These are phyloP conservation scores for Casaregolazyma suthepensis DNA, from an alignment of 1,139 yeast species.

Conservation along the genomic window DNA sequence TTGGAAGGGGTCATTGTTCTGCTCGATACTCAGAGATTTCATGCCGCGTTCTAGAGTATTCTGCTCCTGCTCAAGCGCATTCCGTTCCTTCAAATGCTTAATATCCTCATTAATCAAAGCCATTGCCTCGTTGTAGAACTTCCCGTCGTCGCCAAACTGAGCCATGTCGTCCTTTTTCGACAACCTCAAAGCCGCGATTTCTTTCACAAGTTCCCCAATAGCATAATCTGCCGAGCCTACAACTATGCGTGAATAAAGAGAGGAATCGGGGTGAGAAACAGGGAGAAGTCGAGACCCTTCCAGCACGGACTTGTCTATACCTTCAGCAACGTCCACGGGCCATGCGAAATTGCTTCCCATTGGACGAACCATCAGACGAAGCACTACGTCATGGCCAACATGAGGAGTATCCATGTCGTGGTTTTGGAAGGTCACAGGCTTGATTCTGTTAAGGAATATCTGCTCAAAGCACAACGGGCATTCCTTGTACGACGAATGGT, in stretches of 20 bases:
- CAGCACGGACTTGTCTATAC: constrained; percentile 16
- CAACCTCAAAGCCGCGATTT: constrained; percentile 43
- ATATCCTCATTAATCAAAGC: constrained; percentile 40
- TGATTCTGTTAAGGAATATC: constrained; percentile 52
- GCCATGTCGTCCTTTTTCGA: constrained; percentile 53
- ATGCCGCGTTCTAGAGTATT: neutral
- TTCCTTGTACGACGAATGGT: constrained; percentile 45
- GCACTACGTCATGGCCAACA: constrained; percentile 51
- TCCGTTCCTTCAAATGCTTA: constrained; percentile 2
- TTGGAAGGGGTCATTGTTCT: neutral
- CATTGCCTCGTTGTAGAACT: constrained; percentile 52
- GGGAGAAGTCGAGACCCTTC: constrained; percentile 21
- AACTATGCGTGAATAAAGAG: constrained; percentile 53
- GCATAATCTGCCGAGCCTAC: constrained; percentile 55
- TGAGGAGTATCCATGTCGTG: constrained; percentile 57
- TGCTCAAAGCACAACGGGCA: constrained; percentile 83
- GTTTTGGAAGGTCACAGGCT: constrained; percentile 60
- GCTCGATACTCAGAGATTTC: neutral
- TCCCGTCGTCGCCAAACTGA: constrained; percentile 48
- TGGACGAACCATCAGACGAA: constrained; percentile 70
- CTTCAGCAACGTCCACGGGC: constrained; percentile 39
- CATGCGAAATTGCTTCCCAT: constrained; percentile 55
- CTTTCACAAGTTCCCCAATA: constrained; percentile 50
- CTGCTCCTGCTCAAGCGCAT: neutral
- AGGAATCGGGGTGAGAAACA: constrained; percentile 26